These are phyloP conservation scores for Cladosporium sp. DNA, from an alignment of 2,329 filamentous ascomycete genomes.

Conservation along the genomic window DNA sequence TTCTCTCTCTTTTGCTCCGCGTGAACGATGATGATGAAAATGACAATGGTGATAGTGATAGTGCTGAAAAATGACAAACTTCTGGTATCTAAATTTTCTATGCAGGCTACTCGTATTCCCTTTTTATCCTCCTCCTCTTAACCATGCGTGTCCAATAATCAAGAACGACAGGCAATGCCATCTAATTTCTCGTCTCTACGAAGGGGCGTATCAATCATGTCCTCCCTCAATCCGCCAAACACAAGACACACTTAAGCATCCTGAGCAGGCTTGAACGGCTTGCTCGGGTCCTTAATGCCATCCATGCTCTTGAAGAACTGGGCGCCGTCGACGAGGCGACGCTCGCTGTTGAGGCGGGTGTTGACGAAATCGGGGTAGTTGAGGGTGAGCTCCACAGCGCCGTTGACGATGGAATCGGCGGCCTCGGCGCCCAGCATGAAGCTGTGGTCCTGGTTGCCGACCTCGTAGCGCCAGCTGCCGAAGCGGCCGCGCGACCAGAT, in stretches of 20 bases:
- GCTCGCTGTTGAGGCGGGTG: slow-evolving; percentile 62
- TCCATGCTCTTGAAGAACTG: slow-evolving; percentile 50
- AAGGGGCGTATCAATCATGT: too few species aligned
- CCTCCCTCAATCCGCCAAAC: too few species aligned
- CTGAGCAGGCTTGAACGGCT: not conserved
- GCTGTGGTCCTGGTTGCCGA: slow-evolving; percentile 94
- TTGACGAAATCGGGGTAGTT: slow-evolving; percentile 99
- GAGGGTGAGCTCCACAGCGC: slow-evolving; percentile 84
- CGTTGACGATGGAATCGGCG: slow-evolving; percentile 83
- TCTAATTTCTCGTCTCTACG: too few species aligned
- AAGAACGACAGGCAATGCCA: too few species aligned
- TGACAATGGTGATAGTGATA: too few species aligned
- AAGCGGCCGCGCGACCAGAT: slow-evolving; percentile 97
- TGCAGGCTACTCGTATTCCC: too few species aligned
- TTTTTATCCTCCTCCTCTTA: too few species aligned
- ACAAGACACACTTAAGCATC: not conserved
- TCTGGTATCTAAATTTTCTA: too few species aligned
- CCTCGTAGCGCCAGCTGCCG: slow-evolving; percentile 97
- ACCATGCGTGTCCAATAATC: too few species aligned
- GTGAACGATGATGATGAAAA: too few species aligned
- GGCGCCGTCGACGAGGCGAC: slow-evolving; percentile 58
- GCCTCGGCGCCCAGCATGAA: slow-evolving; percentile 98
- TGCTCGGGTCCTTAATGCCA: not conserved
- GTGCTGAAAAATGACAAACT: too few species aligned
- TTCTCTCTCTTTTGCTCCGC: too few species aligned